Evolutionary conservation across 2,329 filamentous ascomycete species (phyloP).

Genomic region (Leptographium wingfieldii): DNA sequence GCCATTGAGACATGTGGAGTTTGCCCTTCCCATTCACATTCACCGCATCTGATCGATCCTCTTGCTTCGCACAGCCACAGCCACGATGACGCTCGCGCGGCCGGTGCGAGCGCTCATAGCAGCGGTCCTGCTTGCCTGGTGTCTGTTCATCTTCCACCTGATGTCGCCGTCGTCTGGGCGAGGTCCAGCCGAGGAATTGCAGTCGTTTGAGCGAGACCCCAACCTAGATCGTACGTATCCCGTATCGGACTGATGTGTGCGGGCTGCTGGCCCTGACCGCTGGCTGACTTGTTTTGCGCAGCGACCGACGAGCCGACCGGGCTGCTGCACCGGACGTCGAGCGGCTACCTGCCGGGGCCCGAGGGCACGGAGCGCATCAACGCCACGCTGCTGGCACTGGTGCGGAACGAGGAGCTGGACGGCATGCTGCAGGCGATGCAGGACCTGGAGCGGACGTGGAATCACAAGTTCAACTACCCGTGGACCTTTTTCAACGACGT

Average conservation of each 20-base stretch:
- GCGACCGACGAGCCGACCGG: constrained; percentile 76
- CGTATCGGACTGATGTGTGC: neutral
- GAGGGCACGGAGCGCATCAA: constrained; percentile 74
- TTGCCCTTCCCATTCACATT: neutral
- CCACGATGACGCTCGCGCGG: constrained; percentile 67
- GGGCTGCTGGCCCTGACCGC: neutral
- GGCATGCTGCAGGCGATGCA: constrained; percentile 79
- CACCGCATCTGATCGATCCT: neutral
- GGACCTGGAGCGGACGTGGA: constrained; percentile 92
- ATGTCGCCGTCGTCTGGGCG: constrained; percentile 42
- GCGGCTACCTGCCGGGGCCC: constrained; percentile 67
- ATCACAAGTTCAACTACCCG: constrained; percentile 97
- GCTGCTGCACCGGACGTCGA: constrained; percentile 56
- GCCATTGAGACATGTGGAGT: neutral
- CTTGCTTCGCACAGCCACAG: neutral
- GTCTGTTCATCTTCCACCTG: constrained; percentile 68
- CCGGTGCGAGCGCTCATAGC: constrained; percentile 69
- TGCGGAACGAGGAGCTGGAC: constrained; percentile 79
- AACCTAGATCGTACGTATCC: constrained; percentile 64
- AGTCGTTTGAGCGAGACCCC: constrained; percentile 56
- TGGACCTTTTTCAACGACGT: constrained; percentile 99
- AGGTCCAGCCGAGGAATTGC: constrained; percentile 25
- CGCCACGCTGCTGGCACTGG: constrained; percentile 81
- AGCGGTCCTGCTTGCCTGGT: constrained; percentile 54
- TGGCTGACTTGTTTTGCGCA: constrained; percentile 23